phyloP scores from a whole-genome alignment of 2,329 filamentous ascomycete genomes.

The Lithohypha guttulata region DNA sequence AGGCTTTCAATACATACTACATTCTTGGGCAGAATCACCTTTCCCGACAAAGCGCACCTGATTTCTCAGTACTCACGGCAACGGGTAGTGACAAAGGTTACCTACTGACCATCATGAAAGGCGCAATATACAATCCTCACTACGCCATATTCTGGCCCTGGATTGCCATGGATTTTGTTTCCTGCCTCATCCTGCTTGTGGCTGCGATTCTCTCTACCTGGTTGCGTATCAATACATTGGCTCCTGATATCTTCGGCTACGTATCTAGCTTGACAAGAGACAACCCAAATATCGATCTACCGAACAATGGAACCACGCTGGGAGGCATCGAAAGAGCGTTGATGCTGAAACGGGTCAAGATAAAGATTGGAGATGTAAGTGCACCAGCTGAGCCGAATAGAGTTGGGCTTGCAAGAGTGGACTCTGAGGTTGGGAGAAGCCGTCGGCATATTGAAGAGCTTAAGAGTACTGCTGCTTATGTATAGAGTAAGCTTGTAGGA shows the following conservation, averaged over 20 bases:
- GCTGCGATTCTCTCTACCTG: conserved; percentile 1
- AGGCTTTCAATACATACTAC: conserved; percentile 14
- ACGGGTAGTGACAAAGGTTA: background rate
- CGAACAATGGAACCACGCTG: conserved; percentile 18
- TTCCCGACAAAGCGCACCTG: background rate
- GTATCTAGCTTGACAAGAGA: conserved; percentile 21
- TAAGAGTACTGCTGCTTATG: background rate
- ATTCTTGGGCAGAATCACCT: conserved; percentile 3
- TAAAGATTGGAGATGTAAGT: conserved; percentile 20
- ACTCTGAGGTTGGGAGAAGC: background rate
- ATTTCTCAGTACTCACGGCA: background rate
- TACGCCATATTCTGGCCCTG: conserved; percentile 5
- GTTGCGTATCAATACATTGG: background rate
- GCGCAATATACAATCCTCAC: conserved; percentile 2
- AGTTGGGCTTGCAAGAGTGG: conserved; percentile 11
- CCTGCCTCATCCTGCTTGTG: background rate
- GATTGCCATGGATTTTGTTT: conserved; percentile 5
- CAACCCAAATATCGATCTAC: conserved; percentile 19
- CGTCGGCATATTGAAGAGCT: background rate
- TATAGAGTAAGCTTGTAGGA: background rate
- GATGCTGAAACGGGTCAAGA: conserved; percentile 17
- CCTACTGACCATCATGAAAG: background rate
- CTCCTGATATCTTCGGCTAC: conserved; percentile 13
- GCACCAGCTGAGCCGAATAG: conserved; percentile 14
- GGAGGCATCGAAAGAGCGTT: conserved; percentile 17